Conservation (phyloP, 208 protist genomes). For the Leishmania amazonensis region DNA sequence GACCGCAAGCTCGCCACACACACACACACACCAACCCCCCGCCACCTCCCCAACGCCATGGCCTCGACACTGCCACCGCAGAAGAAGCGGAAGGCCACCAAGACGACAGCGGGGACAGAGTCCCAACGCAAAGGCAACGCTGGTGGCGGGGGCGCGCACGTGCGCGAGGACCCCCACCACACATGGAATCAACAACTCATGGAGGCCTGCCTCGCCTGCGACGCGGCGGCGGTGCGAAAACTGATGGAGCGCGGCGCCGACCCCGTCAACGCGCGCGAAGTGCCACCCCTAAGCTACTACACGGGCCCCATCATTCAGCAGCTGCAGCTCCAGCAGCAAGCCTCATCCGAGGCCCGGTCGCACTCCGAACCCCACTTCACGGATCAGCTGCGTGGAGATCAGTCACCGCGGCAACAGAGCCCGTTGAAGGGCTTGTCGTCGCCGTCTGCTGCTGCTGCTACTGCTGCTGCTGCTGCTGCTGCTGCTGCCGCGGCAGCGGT, state of each 20-base stretch:
- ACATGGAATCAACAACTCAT: constrained; percentile 86
- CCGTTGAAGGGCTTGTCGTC: neutral
- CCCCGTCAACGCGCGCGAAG: constrained; percentile 55
- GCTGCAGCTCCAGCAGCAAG: constrained; percentile 1
- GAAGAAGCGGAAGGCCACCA: constrained; percentile 10
- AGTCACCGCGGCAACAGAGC: neutral
- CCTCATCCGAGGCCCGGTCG: neutral
- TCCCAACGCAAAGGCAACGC: neutral
- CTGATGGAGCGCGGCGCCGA: constrained; percentile 67
- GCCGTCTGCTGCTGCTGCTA: neutral
- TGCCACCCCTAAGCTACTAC: constrained; percentile 41
- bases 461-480: neutral
- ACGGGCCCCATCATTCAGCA: constrained; percentile 12
- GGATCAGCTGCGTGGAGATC: neutral
- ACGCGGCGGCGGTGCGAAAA: constrained; percentile 35
- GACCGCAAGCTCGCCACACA: neutral
- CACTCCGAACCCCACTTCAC: neutral
- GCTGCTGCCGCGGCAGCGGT: neutral
- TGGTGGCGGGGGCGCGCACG: neutral
- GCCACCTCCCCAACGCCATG: neutral
- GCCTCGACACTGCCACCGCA: constrained; percentile 5
- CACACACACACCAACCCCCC: neutral
- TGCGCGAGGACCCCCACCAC: constrained; percentile 76
- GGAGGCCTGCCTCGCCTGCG: constrained; percentile 55
- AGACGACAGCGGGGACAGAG: neutral